These are phyloP conservation scores for Candida khao-thaluensis DNA, from an alignment of 805 yeast genomes.

Conservation along the genomic window DNA sequence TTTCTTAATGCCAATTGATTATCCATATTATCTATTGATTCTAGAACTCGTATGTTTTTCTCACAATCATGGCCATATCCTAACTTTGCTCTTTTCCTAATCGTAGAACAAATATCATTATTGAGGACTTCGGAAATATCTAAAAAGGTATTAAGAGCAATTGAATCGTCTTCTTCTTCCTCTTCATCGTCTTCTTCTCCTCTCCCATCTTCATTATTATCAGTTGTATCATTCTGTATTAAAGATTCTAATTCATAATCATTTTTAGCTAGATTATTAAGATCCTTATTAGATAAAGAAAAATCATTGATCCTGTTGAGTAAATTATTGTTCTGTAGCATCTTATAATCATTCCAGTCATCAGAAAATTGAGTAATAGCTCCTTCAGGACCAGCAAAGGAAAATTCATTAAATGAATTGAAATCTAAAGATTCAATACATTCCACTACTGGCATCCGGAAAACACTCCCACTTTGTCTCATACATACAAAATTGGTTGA, in stretches of 20 bases:
- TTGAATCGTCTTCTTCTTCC: conserved; percentile 21
- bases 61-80: conserved; percentile 75
- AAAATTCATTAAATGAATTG: conserved; percentile 66
- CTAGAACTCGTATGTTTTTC: conserved; percentile 59
- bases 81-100: conserved; percentile 65
- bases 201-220: not conserved
- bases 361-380: conserved; percentile 44
- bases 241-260: conserved; percentile 12
- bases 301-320: conserved; percentile 14
- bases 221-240: conserved; percentile 8
- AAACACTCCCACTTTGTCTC: conserved; percentile 87
- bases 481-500: conserved; percentile 75
- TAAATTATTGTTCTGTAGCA: conserved; percentile 9
- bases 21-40: conserved; percentile 48
- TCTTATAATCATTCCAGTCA: conserved; percentile 18
- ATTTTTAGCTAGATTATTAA: conserved; percentile 11
- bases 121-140: conserved; percentile 48
- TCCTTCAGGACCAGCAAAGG: conserved; percentile 60
- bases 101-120: conserved; percentile 72
- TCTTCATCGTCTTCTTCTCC: conserved; percentile 19
- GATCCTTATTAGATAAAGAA: conserved; percentile 12
- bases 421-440: conserved; percentile 62
- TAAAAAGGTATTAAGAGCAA: conserved; percentile 29
- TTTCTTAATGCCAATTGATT: conserved; percentile 57
- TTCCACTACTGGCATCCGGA: conserved; percentile 72